These are phyloP conservation scores for Dactylorhiza incarnata DNA, from an alignment of 106 monocot species.

Conservation along the genomic window DNA sequence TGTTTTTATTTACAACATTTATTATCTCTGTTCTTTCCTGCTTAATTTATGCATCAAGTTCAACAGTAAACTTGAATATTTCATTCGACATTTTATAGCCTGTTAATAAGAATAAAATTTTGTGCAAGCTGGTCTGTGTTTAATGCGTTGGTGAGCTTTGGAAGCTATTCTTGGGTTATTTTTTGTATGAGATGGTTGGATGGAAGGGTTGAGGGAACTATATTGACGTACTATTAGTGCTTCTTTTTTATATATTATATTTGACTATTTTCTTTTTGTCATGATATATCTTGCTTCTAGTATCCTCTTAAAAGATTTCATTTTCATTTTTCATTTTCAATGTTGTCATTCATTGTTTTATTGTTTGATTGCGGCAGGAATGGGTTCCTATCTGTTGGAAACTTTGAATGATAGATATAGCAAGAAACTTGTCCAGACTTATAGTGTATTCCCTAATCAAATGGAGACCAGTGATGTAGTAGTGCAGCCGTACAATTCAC, in stretches of 20 bases:
- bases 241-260: neutral
- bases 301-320: neutral
- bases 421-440: constrained; percentile 97
- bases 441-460: constrained; percentile 97
- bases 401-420: constrained; percentile 95
- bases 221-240: neutral
- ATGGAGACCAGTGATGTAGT: constrained; percentile 98
- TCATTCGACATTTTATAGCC: no score
- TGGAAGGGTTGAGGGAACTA: neutral
- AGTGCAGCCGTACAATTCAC: constrained; percentile 97
- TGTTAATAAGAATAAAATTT: no score
- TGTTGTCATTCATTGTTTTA: neutral
- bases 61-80: no score
- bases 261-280: neutral
- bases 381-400: constrained; percentile 96
- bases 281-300: neutral
- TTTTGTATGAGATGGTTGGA: neutral
- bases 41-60: no score
- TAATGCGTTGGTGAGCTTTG: no score
- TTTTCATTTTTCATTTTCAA: neutral
- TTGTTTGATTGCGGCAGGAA: constrained; percentile 42
- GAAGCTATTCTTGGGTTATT: neutral
- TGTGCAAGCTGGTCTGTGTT: no score
- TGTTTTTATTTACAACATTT: no score
- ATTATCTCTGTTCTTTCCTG: no score